Evolutionary conservation across 169 alveolate genomes (phyloP).

Genomic region (Cyclospora cayetanensis): DNA sequence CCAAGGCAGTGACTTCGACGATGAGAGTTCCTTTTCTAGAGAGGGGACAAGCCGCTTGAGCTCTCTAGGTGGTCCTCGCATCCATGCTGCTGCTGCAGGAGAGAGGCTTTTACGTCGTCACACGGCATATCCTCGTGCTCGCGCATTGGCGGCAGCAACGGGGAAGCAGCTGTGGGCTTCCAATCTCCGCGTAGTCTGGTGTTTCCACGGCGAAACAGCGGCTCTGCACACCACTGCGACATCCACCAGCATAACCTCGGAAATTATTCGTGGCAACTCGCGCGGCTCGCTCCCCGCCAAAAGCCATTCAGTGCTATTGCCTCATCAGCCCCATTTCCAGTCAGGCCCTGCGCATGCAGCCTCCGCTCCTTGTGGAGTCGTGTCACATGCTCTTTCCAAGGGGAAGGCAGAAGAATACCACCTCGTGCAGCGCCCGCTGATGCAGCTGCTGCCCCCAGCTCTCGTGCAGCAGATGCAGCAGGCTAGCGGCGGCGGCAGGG

Average conservation of each 20-base stretch:
- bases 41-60: not conserved
- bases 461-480: constrained; percentile 14
- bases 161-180: constrained; percentile 28
- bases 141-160: not conserved
- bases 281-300: not conserved
- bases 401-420: not conserved
- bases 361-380: not conserved
- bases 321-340: not conserved
- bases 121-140: not conserved
- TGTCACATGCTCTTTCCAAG: not conserved
- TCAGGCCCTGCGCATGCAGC: not conserved
- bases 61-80: not conserved
- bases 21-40: not conserved
- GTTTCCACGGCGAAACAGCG: constrained; percentile 52
- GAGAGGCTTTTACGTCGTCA: not conserved
- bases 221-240: constrained; percentile 59
- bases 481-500: constrained; percentile 4
- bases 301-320: not conserved
- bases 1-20: not conserved
- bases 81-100: not conserved
- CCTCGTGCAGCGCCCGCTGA: constrained; percentile 40
- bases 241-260: constrained; percentile 50
- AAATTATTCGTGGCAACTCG: constrained; percentile 22
- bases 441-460: constrained; percentile 4
- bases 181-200: constrained; percentile 52